Evolutionary conservation across 371 early-diverging fungal species (phyloP), one percentile per base, ranked within the genome.

Genomic region (Capillidium heterosporum): DNA sequence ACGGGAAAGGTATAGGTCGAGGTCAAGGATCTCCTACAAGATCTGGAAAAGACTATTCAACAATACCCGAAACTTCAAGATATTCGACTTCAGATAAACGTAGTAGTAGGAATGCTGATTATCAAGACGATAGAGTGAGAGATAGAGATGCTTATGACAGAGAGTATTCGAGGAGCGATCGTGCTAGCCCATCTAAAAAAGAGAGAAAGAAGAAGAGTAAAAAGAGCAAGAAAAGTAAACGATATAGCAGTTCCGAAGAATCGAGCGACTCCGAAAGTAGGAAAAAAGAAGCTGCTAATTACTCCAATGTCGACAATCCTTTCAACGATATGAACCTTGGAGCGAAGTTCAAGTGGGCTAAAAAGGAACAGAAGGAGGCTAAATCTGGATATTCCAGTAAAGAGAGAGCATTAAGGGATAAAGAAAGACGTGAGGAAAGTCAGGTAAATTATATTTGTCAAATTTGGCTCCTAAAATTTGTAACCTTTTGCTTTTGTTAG

Each of bases 261-360:
- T 47, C 47, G 4, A 27, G 26, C 23, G 10, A 10, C n/a, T 63
- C 62, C 1, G 46, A 32, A n/a, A 61, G 59, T 15, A 53, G 61
- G 55, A 57, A 43, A 41, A 65, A 63, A 29, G 23, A 17, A 10
- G 24, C 47, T 24, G 47, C 23, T 23, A 27, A 27, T 5, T 89
- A 91, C 62, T 75, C 78, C 32, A 82, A 82, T 56, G 67, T 76
- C 1, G 84, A 84, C 54, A 89, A 85, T 60, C 87, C 88, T 2
- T 86, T 91, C 55, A 82, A 83, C 58, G 90, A 91, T 63, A 69
- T 71, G 13, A 83, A 87, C 42, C 71, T 92, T 2, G 76, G 77
- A 47, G 75, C 79, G 48, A 89, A 89, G 63, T 95, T 95, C 64
- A 84, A 85, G 1, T 95, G 95, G 95, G 71, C 76, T 32, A 87